Base-by-base conservation (phyloP, 2,329 filamentous ascomycete species). In the Diaporthe longicolla region DNA sequence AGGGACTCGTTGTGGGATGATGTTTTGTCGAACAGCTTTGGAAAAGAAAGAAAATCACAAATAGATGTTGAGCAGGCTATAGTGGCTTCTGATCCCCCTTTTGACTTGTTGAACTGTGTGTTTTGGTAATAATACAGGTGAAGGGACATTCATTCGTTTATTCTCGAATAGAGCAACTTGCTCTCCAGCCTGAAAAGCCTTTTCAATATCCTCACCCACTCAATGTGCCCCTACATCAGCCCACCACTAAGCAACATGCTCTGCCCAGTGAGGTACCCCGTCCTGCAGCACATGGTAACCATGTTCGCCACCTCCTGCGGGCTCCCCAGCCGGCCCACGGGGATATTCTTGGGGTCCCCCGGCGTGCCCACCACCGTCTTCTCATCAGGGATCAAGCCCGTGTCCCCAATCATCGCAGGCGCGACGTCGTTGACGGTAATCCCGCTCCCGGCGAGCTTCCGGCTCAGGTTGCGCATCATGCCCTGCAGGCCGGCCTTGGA, bases 351-450 rank as follows among this genome's bases (percentile, higher is more conserved):
- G 32, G 90, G 88, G 76, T 91, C 88, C 0, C 90, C 90, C 0
- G 90, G 86, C 69, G 88, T 89, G 26, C 87, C 87, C 77, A 82
- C 82, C 21, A 87, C 82, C 19, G 79, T 80, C 75, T 89, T 86
- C 54, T 87, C 87, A 74, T 89, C 85, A 2, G 89, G 89, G 55
- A 92, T 90, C 89, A 92, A 89, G 1, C 89, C 89, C 3, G 89
- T 91, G 29, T 89, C 87, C 5, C 90, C 90, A 76, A 93, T 92
- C 90, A 93, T 92, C 3, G 91, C 91, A 0, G 91, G 91, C 4
- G 90, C 89, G n/a, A 93, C 89, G 76, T 92, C 90, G 74, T 93
- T 93, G 73, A 92, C 89, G 19, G 90, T 91, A 77, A 93, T 91
- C 43, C 90, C 90, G 77, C 86, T 86, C 72, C 87, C 85, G 2